Evolutionary conservation across 108 stramenopile genomes (phyloP), one percentile per base, ranked within the genome.

Genomic region (Conticribra weissflogii): DNA sequence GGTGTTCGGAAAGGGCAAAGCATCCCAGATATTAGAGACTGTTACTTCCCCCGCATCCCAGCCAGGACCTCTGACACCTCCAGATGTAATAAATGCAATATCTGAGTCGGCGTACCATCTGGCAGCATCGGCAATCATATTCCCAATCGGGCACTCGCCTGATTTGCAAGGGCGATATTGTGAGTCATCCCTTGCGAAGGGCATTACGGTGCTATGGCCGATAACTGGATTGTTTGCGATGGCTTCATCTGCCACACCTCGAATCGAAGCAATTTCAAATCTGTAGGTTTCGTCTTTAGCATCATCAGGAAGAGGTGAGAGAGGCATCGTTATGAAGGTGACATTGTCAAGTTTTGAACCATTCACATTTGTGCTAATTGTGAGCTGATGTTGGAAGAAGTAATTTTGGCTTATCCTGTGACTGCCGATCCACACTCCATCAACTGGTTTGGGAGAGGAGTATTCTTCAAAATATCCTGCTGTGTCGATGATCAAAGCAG

Each of bases 111-210:
- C 53, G 31, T 67, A 73, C 85, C 85, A 86, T 17, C 85, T 58
- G 14, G 78, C 30, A 0, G 85, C 82, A 66, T 86, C 85, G 22
- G 82, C 68, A 61, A 78, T 78, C 18, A 86, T 49, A 46, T 78
- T 86, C 0, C 85, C 85, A 8, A 81, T 64, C 12, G 68, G 54
- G 24, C 85, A 86, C 54, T 83, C 79, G 12, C 85, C 85, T 14
- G 69, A 64, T 28, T 66, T 64, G 45, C 85, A 86, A 9, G 52
- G 49, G 21, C 82, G 63, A 54, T 45, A 77, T n/a, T 66, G 44
- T 18, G 22, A 36, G 32, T 36, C 54, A 23, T 41, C 25, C 7
- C 82, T 54, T 15, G 70, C 50, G 21, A 78, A 57, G 4, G 82
- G 82, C 79, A 86, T 78, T n/a, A 54, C 63, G 14, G 28, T 51